Evolutionary conservation across 371 early-diverging fungal genomes (phyloP), one percentile per base, ranked within the genome.

Genomic region (Conidiobolus incongruus): DNA sequence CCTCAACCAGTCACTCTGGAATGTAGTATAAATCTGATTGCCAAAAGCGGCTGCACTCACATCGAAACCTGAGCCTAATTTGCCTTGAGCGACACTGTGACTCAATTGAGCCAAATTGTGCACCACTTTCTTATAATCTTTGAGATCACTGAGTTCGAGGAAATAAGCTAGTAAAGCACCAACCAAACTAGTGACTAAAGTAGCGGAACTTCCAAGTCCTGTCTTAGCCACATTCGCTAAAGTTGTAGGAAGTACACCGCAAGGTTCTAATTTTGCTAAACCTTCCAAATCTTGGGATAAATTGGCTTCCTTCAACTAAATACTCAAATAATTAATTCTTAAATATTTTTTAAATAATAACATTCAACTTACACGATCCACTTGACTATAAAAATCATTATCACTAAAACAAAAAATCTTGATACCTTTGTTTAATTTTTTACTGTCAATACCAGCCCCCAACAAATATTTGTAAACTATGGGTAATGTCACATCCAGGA

Each of bases 11-110:
- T n/a, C n/a, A n/a, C n/a, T n/a, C n/a, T n/a, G n/a, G n/a, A n/a
- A n/a, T n/a, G n/a, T n/a, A 8, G 65, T 63, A 51, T 95, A 93
- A 3, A 67, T 55, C 49, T 90, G 91, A 28, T 74, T 73, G 10
- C 94, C 96, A 60, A 66, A 87, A 1, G 85, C 78, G 1, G 94
- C 96, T 13, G 86, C 69, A 2, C 81, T 75, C 13, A 96, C 89
- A 55, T 96, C 96, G 51, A 96, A 96, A 4, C 96, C 96, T 31
- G 78, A 77, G 2, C 96, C 96, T 21, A 96, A 74, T 55, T 96
- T 96, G 24, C 96, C 96, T 53, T 96, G 96, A 15, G 94, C 94
- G 29, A 78, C 59, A 45, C 93, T 90, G 61, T 96, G 96, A n/a
- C 75, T 68, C 38, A 75, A 71, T 57, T 93, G 94, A 0, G 96